Conservation (phyloP, 176 grass and related monocot species). For the Juncus effusus region DNA sequence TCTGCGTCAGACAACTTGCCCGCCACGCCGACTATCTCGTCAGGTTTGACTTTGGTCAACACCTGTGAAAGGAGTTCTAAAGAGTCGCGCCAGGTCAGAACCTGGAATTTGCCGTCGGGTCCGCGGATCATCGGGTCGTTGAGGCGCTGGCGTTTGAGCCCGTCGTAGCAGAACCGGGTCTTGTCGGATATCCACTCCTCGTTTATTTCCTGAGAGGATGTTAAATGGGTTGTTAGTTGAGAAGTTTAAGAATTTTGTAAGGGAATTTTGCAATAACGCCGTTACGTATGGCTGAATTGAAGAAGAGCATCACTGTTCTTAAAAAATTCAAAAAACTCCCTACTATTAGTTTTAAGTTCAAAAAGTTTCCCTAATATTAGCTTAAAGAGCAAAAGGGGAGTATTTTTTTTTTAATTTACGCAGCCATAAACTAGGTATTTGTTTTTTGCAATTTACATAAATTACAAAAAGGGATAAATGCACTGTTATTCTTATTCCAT, state of each 20-base stretch:
- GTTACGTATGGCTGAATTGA: too few relatives aligned
- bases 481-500: too few relatives aligned
- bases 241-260: neutral
- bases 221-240: neutral
- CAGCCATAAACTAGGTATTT: too few relatives aligned
- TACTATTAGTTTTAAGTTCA: too few relatives aligned
- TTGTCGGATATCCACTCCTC: conserved; percentile 99
- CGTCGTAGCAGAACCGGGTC: conserved; percentile 96
- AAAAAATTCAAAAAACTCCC: too few relatives aligned
- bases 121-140: conserved; percentile 99
- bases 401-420: too few relatives aligned
- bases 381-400: too few relatives aligned
- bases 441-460: too few relatives aligned
- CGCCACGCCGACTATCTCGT: conserved; percentile 91
- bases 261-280: too few relatives aligned
- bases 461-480: too few relatives aligned
- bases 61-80: conserved; percentile 85
- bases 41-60: conserved; percentile 71
- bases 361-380: too few relatives aligned
- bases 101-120: conserved; percentile 83
- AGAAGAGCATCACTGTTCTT: too few relatives aligned
- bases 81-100: conserved; percentile 84
- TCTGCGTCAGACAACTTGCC: conserved; percentile 95
- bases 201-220: conserved; percentile 74
- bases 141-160: conserved; percentile 92